Evolutionary conservation across 83 land plant genomes (phyloP).

Genomic region (Thuja plicata): DNA sequence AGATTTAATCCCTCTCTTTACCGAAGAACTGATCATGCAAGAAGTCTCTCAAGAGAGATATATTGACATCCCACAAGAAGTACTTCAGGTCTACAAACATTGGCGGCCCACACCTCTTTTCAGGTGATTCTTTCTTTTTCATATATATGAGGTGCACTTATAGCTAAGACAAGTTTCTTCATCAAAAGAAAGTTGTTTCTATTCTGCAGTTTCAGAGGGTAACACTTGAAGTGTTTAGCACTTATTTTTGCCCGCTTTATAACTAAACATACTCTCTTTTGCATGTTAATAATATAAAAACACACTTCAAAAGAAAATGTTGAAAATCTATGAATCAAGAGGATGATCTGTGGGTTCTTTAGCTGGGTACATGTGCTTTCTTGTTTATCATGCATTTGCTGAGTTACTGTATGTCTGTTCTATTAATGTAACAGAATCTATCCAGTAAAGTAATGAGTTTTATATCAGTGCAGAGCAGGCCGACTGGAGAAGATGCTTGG

Average conservation of each 20-base stretch:
- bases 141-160: background rate
- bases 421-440: background rate
- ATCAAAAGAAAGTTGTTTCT: background rate
- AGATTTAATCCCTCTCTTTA: constrained; percentile 78
- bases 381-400: background rate
- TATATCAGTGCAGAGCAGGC: constrained; percentile 57
- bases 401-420: background rate
- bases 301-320: background rate
- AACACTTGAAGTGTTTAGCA: background rate
- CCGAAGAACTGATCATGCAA: constrained; percentile 77
- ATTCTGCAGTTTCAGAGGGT: background rate
- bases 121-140: constrained; percentile 50
- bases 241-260: background rate
- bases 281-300: background rate
- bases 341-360: background rate
- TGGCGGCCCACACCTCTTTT: constrained; percentile 95
- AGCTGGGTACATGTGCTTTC: background rate
- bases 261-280: background rate
- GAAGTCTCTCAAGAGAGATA: constrained; percentile 56
- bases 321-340: background rate
- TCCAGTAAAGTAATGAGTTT: background rate
- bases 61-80: constrained; percentile 84
- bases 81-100: constrained; percentile 69
- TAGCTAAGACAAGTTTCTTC: background rate
- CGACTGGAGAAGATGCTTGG: constrained; percentile 79